Evolutionary conservation across 257 asterid species (phyloP).

Genomic region (Craterostigma plantagineum): DNA sequence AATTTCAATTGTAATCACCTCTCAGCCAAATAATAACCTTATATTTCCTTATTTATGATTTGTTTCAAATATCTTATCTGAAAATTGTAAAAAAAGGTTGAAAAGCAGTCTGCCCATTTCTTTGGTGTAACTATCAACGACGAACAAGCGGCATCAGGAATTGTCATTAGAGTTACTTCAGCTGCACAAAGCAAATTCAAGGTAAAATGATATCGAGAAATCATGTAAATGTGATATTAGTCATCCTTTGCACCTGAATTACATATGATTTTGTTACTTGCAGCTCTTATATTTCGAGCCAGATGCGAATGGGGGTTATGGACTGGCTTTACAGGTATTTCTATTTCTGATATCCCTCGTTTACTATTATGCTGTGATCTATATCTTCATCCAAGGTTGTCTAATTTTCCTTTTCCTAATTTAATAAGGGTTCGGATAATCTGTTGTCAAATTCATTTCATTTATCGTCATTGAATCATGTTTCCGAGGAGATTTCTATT

Average conservation of each 20-base stretch:
- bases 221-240: too few species aligned
- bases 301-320: slow-evolving; percentile 85
- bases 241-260: too few species aligned
- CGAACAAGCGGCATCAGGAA: slow-evolving; percentile 85
- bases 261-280: too few species aligned
- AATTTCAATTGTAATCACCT: too few species aligned
- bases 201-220: slow-evolving; percentile 16
- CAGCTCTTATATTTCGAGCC: slow-evolving; percentile 80
- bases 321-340: slow-evolving; percentile 90
- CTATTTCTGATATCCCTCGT: neutral
- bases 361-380: neutral
- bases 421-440: too few species aligned
- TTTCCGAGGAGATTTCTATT: too few species aligned
- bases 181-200: slow-evolving; percentile 97
- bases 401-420: too few species aligned
- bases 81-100: slow-evolving; percentile 41
- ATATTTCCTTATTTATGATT: slow-evolving; percentile 1
- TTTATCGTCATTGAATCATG: too few species aligned
- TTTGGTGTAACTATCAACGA: slow-evolving; percentile 91
- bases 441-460: too few species aligned
- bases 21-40: neutral
- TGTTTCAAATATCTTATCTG: slow-evolving; percentile 7
- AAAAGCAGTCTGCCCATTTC: slow-evolving; percentile 93
- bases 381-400: too few species aligned
- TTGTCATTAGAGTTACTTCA: slow-evolving; percentile 87